Percentiles rank a stretch among this genome's conserved stretches.
Conservation (phyloP, 768 basidiomycete species). For the Phallus indusiatus region DNA sequence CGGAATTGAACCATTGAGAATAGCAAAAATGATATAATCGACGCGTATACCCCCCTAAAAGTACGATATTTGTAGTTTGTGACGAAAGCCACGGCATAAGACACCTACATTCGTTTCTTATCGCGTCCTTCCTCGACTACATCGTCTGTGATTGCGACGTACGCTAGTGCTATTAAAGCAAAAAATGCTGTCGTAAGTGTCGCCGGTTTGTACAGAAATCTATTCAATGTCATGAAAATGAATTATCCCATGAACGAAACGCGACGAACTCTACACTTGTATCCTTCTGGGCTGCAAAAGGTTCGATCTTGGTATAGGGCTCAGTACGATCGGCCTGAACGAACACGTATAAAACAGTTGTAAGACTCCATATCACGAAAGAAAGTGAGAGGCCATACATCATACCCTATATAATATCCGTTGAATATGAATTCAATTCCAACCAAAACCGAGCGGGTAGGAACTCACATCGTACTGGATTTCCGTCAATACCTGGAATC, state of each 20-base stretch:
- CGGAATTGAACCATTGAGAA: constrained; percentile 87
- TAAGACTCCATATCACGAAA: constrained; percentile 11
- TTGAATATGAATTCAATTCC: not conserved
- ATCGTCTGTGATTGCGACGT: constrained; percentile 76
- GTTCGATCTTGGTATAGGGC: constrained; percentile 70
- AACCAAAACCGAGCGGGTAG: not conserved
- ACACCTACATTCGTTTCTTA: constrained; percentile 67
- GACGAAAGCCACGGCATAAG: constrained; percentile 1
- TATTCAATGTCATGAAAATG: constrained; percentile 21
- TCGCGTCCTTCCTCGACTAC: constrained; percentile 78
- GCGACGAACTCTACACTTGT: constrained; percentile 68
- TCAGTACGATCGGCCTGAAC: constrained; percentile 73
- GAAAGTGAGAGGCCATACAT: constrained; percentile 42
- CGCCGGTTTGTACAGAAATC: constrained; percentile 81
- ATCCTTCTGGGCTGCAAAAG: constrained; percentile 77
- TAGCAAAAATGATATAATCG: constrained; percentile 60
- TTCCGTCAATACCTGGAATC: constrained; percentile 63
- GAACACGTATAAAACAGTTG: constrained; percentile 3
- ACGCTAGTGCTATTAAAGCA: constrained; percentile 61
- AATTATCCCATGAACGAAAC: not conserved
- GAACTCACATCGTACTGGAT: constrained; percentile 72
- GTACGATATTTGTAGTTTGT: not conserved
- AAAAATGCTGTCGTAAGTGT: constrained; percentile 65
- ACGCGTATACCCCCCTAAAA: constrained; percentile 65
- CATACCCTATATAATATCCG: constrained; percentile 51